Evolutionary conservation across 257 asterid genomes (phyloP).

Genomic region (Rauvolfia tetraphylla): DNA sequence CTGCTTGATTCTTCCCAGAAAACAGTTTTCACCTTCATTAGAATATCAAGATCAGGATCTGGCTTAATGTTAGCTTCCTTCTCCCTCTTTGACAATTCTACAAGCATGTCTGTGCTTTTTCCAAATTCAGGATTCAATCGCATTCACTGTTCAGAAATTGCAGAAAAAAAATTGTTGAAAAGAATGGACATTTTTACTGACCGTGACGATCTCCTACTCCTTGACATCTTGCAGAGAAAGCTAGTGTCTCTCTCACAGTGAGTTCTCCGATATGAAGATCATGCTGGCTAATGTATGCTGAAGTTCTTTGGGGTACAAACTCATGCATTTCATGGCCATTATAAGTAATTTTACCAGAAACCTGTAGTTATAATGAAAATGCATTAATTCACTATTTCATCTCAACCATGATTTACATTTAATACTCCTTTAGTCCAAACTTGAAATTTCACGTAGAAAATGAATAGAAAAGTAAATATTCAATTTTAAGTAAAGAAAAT

Average conservation of each 20-base stretch:
- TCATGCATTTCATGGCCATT: constrained; percentile 17
- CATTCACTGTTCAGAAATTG: not conserved
- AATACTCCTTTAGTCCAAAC: no score
- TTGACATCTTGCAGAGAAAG: constrained; percentile 15
- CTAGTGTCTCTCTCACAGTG: constrained; percentile 4
- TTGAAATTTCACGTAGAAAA: no score
- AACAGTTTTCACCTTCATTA: constrained; percentile 29
- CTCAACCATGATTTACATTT: not conserved
- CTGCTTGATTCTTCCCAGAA: not conserved
- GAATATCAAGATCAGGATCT: constrained; percentile 48
- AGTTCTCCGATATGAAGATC: constrained; percentile 14
- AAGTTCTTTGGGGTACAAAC: constrained; percentile 10
- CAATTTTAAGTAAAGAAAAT: no score
- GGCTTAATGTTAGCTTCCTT: constrained; percentile 44
- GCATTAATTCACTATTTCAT: not conserved
- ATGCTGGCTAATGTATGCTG: constrained; percentile 8
- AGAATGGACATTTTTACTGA: not conserved
- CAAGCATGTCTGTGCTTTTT: constrained; percentile 36
- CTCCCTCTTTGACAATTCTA: constrained; percentile 44
- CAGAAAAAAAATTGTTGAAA: not conserved
- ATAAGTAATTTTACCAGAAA: constrained; percentile 7
- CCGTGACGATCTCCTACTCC: constrained; percentile 13
- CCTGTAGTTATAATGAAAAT: not conserved
- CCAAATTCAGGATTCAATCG: not conserved
- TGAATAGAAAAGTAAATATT: no score